phyloP scores from a whole-genome alignment of 169 alveolate species.

The Eimeria sp. region DNA sequence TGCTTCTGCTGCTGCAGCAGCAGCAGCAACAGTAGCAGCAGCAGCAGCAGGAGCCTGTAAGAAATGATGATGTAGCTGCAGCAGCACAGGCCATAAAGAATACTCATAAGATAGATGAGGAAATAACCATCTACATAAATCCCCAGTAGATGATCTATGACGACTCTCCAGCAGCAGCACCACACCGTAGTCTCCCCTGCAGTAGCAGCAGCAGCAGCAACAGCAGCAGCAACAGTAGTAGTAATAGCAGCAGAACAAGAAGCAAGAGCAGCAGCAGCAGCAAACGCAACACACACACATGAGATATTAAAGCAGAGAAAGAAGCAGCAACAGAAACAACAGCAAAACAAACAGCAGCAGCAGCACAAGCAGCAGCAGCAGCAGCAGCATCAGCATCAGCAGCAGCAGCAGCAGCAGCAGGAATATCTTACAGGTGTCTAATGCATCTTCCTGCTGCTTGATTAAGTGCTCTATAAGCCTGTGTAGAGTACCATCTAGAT shows the following conservation, averaged over 20 bases:
- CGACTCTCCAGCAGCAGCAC: conserved; percentile 67
- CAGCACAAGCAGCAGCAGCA: conserved; percentile 13
- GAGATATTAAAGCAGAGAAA: neutral
- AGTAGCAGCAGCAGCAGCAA: neutral
- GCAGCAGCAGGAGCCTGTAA: conserved; percentile 49
- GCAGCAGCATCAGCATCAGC: conserved; percentile 6
- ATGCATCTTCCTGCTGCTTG: conserved; percentile 94
- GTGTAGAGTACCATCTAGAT: conserved; percentile 89
- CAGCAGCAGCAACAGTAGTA: conserved; percentile 11
- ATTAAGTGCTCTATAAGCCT: conserved; percentile 92
- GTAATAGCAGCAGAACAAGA: neutral
- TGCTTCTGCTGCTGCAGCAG: neutral
- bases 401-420: conserved; percentile 38
- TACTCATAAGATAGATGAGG: neutral
- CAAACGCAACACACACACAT: neutral
- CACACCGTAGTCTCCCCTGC: conserved; percentile 74
- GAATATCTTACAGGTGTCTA: conserved; percentile 85
- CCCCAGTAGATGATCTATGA: neutral
- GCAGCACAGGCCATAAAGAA: conserved; percentile 50
- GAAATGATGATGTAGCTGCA: conserved; percentile 34
- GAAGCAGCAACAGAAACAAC: neutral
- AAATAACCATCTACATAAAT: conserved; percentile 8
- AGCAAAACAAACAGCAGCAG: conserved; percentile 5
- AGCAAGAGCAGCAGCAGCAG: neutral
- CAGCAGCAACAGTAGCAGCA: conserved; percentile 17